A percentile compares a stretch with the other conserved stretches of the same genome.
These are phyloP conservation scores for Cucurbita ficifolia DNA, from an alignment of 306 rosid genomes.

Conservation along the genomic window DNA sequence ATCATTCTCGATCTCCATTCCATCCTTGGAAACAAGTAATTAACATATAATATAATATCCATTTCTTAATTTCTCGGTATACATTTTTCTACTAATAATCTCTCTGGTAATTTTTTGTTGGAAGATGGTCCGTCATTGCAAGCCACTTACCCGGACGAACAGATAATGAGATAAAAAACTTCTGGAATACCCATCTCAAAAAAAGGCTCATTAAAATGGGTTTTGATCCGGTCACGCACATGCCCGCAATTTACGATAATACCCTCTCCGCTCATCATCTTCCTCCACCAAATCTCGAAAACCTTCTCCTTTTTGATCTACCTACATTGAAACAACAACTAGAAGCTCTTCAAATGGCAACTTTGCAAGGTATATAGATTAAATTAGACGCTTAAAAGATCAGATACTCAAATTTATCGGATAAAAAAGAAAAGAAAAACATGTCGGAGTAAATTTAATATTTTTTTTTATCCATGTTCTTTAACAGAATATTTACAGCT, in stretches of 20 bases:
- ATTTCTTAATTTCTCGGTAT: neutral
- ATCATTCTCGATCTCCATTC: constrained; percentile 79
- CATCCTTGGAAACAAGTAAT: constrained; percentile 11
- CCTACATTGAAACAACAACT: neutral
- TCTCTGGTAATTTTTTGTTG: neutral
- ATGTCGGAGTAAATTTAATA: too few relatives aligned
- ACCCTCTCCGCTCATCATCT: neutral
- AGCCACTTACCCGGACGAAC: neutral
- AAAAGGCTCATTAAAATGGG: neutral
- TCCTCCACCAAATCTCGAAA: neutral
- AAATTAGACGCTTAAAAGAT: too few relatives aligned
- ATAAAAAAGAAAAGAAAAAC: too few relatives aligned
- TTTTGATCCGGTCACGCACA: neutral
- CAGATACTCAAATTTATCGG: too few relatives aligned
- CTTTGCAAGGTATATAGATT: neutral
- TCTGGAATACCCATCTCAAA: neutral
- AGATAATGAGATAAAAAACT: neutral
- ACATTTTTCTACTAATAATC: too few relatives aligned
- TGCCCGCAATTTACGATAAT: neutral
- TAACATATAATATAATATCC: neutral
- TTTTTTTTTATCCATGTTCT: too few relatives aligned
- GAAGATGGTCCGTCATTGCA: neutral
- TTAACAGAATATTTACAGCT: neutral
- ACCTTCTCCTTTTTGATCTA: neutral
- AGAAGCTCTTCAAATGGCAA: neutral